Evolutionary conservation across 2,329 filamentous ascomycete genomes (phyloP), one percentile per base, ranked within the genome.

Genomic region (Ophiocordyceps polyrhachis-furcata): DNA sequence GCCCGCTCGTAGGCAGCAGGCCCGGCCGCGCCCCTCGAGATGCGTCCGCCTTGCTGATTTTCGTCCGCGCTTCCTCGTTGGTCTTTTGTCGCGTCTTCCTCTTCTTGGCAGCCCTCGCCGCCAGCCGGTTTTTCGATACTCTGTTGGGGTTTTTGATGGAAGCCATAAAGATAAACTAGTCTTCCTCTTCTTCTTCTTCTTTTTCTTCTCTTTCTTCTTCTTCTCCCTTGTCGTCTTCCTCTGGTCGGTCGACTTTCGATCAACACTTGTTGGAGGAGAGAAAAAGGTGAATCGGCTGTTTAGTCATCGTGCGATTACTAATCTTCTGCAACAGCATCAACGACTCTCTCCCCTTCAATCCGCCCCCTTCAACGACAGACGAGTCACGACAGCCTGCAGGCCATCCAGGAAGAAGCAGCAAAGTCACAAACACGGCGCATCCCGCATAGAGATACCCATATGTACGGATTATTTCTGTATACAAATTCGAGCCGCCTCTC

Each of bases 81-180:
- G 57, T 56, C 60, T 71, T 65, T 53, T 65, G 64, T 47, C 59
- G 57, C 42, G 59, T 54, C 50, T 70, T 69, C 44, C 63, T 64
- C 38, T 61, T 58, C 50, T 60, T 67, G 44, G 67, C 62, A 19
- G 65, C 62, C 48, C 64, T 62, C 32, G 69, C 68, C 17, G 62
- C 62, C 37, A 69, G 58, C 14, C 71, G 67, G 64, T 73, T 74
- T 54, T 68, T 68, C 44, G 70, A 74, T 11, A 65, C 64, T 42
- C 63, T 65, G 65, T 76, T 76, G 54, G 72, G 73, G 61, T 74
- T 77, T 50, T 70, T 70, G 52, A 73, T 67, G 42, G 71, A 75
- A 15, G 68, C 66, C 70, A n/a, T n/a, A n/a, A n/a, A n/a, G n/a
- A n/a, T n/a, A n/a, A n/a, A n/a, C n/a, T n/a, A n/a, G n/a, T n/a